Evolutionary conservation across 2,329 filamentous ascomycete species (phyloP), one percentile per base, ranked within the genome.

Genomic region (Botrytis fabae): DNA sequence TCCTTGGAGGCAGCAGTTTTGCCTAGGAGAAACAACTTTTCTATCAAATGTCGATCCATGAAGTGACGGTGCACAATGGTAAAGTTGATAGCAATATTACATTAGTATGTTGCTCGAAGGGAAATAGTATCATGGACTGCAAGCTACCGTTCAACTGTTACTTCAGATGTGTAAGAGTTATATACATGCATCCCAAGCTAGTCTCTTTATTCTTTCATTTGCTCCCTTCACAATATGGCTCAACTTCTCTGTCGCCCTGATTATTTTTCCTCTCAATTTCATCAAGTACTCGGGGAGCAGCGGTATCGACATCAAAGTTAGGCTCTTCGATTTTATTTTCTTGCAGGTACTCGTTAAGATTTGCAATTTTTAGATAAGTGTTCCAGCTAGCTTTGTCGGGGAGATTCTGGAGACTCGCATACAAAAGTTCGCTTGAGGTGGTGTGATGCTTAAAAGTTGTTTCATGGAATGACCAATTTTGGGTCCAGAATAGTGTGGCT

Each of bases 51-150:
- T 79, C 69, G 78, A 74, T 62, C 61, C 42, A 28, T 28, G 12
- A 22, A 59, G 1, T 10, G 16, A 60, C 48, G 25, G 25, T 2
- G 63, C 38, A 25, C 57, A 40, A 25, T 32, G 28, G 18, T 9
- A 42, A 35, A 12, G 20, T 1, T 40, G 16, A 75, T 81, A 87
- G 86, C 85, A 88, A 38, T 83, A 35, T 81, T 83, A 75, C 84
- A 88, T 74, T 83, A 83, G 77, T 86, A 86, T 72, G 88, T 82
- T 22, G 86, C 81, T 70, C 86, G 83, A 20, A 88, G 81, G 68
- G 85, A 86, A 35, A 88, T 8, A 1, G 84, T 84, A 71, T 87
- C 85, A 74, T 87, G 75, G 83, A 86, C 85, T 88, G 75, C 28
- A 32, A 38, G 2, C 35, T 20, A 22, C 64, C 79, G 35, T 80